These are phyloP conservation scores for Lodderomyces metapsilosis DNA, from an alignment of 1,139 yeast species.

Conservation along the genomic window DNA sequence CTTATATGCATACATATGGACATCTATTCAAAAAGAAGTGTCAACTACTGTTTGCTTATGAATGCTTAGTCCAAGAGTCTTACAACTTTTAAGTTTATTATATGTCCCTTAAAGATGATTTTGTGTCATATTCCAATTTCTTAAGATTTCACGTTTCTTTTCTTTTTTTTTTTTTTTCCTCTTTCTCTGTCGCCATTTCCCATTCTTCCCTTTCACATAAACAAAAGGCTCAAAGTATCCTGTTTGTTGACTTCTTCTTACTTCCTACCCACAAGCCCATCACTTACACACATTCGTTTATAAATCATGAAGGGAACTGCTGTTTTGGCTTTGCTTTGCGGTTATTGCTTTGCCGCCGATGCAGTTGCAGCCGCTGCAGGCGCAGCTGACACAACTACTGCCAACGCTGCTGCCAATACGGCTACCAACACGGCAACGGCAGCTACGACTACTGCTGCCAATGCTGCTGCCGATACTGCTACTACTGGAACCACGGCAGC, in stretches of 20 bases:
- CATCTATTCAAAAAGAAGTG: no score
- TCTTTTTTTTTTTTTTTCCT: background rate
- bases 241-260: no score
- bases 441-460: slow-evolving; percentile 11
- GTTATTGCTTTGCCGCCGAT: slow-evolving; percentile 10
- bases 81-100: background rate
- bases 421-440: slow-evolving; percentile 12
- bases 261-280: no score
- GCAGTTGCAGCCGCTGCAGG: slow-evolving; percentile 14
- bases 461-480: slow-evolving; percentile 12
- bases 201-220: no score
- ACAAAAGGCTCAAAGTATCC: no score
- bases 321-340: slow-evolving; percentile 7
- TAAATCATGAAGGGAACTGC: background rate
- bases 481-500: slow-evolving; percentile 11
- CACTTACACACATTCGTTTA: background rate
- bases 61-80: no score
- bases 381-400: slow-evolving; percentile 5
- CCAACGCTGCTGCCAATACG: slow-evolving; percentile 11
- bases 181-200: background rate
- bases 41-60: no score
- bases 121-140: slow-evolving; percentile 2
- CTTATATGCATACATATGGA: no score
- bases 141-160: background rate
- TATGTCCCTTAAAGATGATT: background rate